phyloP scores from a whole-genome alignment of 208 protist species.

The Crithidia bombi region DNA sequence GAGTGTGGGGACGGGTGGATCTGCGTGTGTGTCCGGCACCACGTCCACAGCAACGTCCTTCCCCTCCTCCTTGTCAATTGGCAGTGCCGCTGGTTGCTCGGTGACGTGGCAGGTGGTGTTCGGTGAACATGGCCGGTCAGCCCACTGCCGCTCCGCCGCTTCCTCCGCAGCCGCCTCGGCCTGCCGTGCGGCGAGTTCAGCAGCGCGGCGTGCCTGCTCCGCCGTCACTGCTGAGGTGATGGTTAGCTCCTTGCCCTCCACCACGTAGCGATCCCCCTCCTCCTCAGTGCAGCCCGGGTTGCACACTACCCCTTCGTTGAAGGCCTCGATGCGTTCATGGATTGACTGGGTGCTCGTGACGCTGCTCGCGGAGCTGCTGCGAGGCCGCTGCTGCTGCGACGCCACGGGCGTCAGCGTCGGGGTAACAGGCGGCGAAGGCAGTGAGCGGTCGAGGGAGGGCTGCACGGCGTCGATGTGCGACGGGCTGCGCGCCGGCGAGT shows the following conservation, averaged over 20 bases:
- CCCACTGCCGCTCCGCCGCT: not conserved
- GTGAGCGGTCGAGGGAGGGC: constrained; percentile 15
- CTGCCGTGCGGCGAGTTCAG: constrained; percentile 7
- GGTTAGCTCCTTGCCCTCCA: constrained; percentile 17
- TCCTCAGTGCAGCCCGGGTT: not conserved
- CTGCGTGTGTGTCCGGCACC: not conserved
- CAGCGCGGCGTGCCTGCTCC: constrained; percentile 14
- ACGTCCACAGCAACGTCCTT: constrained; percentile 26
- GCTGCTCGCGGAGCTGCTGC: constrained; percentile 1
- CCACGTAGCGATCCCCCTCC: constrained; percentile 1
- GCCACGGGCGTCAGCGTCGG: not conserved
- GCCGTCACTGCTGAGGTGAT: constrained; percentile 19
- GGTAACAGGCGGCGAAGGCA: not conserved
- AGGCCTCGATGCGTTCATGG: constrained; percentile 20
- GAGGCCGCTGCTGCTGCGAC: constrained; percentile 1
- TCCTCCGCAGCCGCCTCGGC: constrained; percentile 15
- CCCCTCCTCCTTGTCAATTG: constrained; percentile 4
- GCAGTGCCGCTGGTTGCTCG: not conserved
- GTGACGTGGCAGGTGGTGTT: not conserved
- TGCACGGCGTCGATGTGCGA: constrained; percentile 11
- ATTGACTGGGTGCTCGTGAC: constrained; percentile 20
- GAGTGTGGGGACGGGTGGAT: not conserved
- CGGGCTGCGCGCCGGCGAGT: not conserved
- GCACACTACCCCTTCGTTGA: constrained; percentile 21
- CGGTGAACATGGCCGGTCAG: not conserved